Base-by-base conservation (phyloP, 495 filamentous ascomycete genomes). In the Hypoxylon perforatum region DNA sequence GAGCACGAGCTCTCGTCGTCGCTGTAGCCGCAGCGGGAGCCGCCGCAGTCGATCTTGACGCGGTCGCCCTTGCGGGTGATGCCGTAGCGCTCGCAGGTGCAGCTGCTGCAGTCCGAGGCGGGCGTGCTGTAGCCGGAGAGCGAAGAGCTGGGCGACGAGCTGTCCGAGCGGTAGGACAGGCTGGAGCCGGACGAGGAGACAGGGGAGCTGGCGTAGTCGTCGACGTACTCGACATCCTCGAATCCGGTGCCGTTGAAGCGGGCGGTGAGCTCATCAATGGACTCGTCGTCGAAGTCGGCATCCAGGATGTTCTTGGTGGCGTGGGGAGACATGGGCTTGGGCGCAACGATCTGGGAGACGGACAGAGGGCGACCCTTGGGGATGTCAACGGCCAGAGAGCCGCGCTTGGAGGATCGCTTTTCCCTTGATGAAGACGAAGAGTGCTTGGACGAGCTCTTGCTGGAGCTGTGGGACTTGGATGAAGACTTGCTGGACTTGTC, bases 31-130 rank as follows among this genome's bases (percentile, higher is more conserved):
- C 93, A 97, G 73, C 92, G 88, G 61, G 86, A 81, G 63, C 93
- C 93, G 44, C 92, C 92, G 70, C 93, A 97, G 85, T 97, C 93
- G 63, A 97, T 87, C 86, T 93, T 95, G 86, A 97, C 90, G 57
- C 92, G 86, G 74, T 93, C 90, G 62, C 93, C 93, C 80, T 88
- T 88, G 79, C 93, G 91, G 59, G 93, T 97, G 83, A 97, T 96
- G 57, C 93, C 93, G 82, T 95, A 97, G 82, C 93, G 92, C 71
- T 97, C 91, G 79, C 93, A 97, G 61, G 87, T 90, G 85, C 93
- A 97, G 74, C 77, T 77, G 65, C 77, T 76, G 76, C 76, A 81
- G 74, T 80, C 78, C 10, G 81, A 82, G 57, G 79, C 73, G 38
- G 83, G 81, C 49, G 84, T 86, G 76, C 86, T 86, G 75, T 87